These are phyloP conservation scores for Scheffersomyces insectosa DNA, from an alignment of 1,139 yeast genomes.

Conservation along the genomic window DNA sequence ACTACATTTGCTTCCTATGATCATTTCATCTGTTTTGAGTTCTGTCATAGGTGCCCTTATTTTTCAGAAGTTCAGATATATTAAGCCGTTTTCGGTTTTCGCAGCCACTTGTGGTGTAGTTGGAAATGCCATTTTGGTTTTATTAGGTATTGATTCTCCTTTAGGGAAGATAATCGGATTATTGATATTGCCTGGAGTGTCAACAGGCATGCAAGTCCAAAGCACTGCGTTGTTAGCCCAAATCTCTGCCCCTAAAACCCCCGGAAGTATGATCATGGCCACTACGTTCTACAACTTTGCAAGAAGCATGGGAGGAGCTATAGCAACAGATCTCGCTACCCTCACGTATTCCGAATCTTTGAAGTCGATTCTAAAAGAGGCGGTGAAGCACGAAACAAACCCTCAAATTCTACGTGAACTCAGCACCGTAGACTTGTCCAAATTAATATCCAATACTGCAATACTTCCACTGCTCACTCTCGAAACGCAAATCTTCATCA, in stretches of 20 bases:
- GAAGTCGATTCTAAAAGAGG: constrained; percentile 7
- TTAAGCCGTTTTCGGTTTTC: constrained; percentile 31
- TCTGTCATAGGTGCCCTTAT: constrained; percentile 31
- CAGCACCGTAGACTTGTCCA: constrained; percentile 10
- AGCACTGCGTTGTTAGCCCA: constrained; percentile 29
- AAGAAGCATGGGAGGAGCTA: constrained; percentile 48
- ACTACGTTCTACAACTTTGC: constrained; percentile 47
- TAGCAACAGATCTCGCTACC: constrained; percentile 42
- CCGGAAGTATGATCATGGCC: constrained; percentile 49
- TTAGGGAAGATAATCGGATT: constrained; percentile 31
- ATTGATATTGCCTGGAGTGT: constrained; percentile 33
- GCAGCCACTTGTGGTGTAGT: constrained; percentile 29
- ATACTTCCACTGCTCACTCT: constrained; percentile 22
- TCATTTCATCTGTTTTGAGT: constrained; percentile 32
- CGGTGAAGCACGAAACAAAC: constrained; percentile 18
- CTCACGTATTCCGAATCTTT: constrained; percentile 1
- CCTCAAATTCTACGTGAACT: constrained; percentile 21
- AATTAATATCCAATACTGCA: constrained; percentile 21
- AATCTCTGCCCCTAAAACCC: constrained; percentile 35
- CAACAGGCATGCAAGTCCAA: constrained; percentile 34
- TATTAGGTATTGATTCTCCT: constrained; percentile 32
- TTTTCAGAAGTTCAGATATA: constrained; percentile 28
- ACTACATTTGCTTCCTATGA: constrained; percentile 36
- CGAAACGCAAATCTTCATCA: constrained; percentile 26
- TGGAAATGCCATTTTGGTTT: constrained; percentile 34